Conservation (phyloP, 805 yeast genomes). For the Candida nonsorbophila region DNA sequence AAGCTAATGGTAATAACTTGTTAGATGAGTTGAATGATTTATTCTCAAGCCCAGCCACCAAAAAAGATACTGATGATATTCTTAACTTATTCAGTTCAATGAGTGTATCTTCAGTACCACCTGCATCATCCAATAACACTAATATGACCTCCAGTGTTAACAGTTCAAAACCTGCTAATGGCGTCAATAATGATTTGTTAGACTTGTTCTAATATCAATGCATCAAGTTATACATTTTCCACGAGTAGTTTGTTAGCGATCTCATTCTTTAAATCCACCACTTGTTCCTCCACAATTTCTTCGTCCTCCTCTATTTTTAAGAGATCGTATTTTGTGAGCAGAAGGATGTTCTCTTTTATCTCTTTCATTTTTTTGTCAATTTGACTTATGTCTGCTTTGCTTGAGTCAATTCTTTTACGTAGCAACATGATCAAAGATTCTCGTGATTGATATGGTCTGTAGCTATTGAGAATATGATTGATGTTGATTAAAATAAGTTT, state of each 20-base stretch:
- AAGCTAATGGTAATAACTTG: constrained; percentile 29
- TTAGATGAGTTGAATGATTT: constrained; percentile 75
- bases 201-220: constrained; percentile 24
- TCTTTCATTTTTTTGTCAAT: constrained; percentile 37
- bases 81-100: constrained; percentile 37
- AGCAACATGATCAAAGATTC: constrained; percentile 77
- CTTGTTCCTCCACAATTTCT: constrained; percentile 1
- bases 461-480: constrained; percentile 87
- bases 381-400: constrained; percentile 46
- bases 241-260: constrained; percentile 8
- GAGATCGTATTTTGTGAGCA: constrained; percentile 11
- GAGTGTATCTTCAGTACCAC: constrained; percentile 7
- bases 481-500: constrained; percentile 79
- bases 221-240: background rate
- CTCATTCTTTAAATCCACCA: constrained; percentile 4
- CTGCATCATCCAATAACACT: background rate
- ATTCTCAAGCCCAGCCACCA: constrained; percentile 27
- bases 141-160: constrained; percentile 2
- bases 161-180: constrained; percentile 3
- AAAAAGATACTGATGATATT: constrained; percentile 33
- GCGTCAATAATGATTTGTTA: constrained; percentile 27
- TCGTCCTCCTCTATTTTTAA: constrained; percentile 2
- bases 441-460: constrained; percentile 91
- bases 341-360: constrained; percentile 31
- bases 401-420: constrained; percentile 64